Evolutionary conservation across 1,284 basidiomycete species (phyloP).

Genomic region (Kalmanozyma brasiliensis): DNA sequence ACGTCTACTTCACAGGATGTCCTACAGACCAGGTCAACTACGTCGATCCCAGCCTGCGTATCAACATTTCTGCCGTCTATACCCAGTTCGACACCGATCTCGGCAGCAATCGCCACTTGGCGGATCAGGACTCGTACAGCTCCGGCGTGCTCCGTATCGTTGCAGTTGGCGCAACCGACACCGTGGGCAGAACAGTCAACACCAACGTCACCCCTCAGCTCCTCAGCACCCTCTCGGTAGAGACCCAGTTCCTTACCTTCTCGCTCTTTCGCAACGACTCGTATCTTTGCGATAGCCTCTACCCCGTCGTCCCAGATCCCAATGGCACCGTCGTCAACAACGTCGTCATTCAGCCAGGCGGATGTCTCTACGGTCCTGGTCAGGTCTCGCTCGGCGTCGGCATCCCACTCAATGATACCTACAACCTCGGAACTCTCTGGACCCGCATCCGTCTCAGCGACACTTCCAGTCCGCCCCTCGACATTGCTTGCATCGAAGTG

Average conservation of each 20-base stretch:
- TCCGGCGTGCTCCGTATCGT: conserved; percentile 53
- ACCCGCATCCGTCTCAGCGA: conserved; percentile 89
- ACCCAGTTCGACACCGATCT: conserved; percentile 53
- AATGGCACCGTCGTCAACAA: conserved; percentile 37
- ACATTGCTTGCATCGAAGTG: conserved; percentile 84
- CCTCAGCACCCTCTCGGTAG: conserved; percentile 51
- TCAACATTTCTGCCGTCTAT: conserved; percentile 65
- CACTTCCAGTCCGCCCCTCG: conserved; percentile 74
- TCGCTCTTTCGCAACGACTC: conserved; percentile 55
- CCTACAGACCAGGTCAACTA: conserved; percentile 35
- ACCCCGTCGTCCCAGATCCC: conserved; percentile 50
- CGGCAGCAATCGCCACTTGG: conserved; percentile 15
- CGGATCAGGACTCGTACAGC: conserved; percentile 18
- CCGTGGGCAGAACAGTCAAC: conserved; percentile 40
- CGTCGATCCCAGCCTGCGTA: conserved; percentile 40
- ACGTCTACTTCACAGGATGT: conserved; percentile 56
- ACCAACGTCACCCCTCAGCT: conserved; percentile 29
- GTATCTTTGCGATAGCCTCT: conserved; percentile 60
- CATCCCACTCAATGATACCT: conserved; percentile 77
- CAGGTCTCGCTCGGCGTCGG: conserved; percentile 82
- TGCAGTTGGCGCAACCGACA: conserved; percentile 50
- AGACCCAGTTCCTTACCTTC: conserved; percentile 58
- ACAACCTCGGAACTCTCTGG: conserved; percentile 82
- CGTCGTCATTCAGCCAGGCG: conserved; percentile 35
- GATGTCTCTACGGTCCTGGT: conserved; percentile 70